Percentiles rank a stretch among this genome's conserved stretches.
phyloP scores from a whole-genome alignment of 78 protist species.

The Dictyostelium citrinum region DNA sequence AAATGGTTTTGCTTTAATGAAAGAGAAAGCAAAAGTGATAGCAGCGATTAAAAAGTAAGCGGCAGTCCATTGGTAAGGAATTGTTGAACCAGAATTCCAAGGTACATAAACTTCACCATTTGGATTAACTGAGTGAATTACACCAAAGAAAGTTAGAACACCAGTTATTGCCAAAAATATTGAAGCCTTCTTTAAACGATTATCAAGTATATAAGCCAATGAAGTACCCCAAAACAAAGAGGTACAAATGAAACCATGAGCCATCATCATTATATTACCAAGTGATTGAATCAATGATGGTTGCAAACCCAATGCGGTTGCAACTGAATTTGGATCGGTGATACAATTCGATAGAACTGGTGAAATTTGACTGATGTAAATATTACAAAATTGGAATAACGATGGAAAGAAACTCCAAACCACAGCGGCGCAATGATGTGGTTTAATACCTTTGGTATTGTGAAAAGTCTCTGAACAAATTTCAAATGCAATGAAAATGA shows the following conservation, averaged over 20 bases:
- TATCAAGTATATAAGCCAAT: slow-evolving; percentile 18
- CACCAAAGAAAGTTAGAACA: slow-evolving; percentile 52
- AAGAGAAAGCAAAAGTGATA: slow-evolving; percentile 34
- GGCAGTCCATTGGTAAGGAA: slow-evolving; percentile 63
- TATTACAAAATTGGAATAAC: slow-evolving; percentile 63
- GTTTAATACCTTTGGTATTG: slow-evolving; percentile 21
- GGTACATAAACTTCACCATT: slow-evolving; percentile 71
- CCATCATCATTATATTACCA: slow-evolving; percentile 8
- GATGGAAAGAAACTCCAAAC: slow-evolving; percentile 71
- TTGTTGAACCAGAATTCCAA: slow-evolving; percentile 30
- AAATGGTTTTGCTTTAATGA: background rate
- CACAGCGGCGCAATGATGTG: slow-evolving; percentile 59
- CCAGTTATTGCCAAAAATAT: slow-evolving; percentile 38
- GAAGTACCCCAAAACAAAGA: slow-evolving; percentile 66
- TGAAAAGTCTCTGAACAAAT: slow-evolving; percentile 41
- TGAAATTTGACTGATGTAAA: slow-evolving; percentile 35
- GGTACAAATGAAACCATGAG: slow-evolving; percentile 70
- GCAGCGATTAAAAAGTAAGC: slow-evolving; percentile 18
- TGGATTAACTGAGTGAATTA: slow-evolving; percentile 66
- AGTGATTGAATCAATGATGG: background rate
- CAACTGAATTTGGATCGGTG: background rate
- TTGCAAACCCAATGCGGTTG: background rate
- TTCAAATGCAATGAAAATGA: slow-evolving; percentile 69
- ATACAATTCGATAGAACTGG: background rate
- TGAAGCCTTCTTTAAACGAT: slow-evolving; percentile 16